Conservation (phyloP, 495 filamentous ascomycete species). For the Peziza echinospora region DNA sequence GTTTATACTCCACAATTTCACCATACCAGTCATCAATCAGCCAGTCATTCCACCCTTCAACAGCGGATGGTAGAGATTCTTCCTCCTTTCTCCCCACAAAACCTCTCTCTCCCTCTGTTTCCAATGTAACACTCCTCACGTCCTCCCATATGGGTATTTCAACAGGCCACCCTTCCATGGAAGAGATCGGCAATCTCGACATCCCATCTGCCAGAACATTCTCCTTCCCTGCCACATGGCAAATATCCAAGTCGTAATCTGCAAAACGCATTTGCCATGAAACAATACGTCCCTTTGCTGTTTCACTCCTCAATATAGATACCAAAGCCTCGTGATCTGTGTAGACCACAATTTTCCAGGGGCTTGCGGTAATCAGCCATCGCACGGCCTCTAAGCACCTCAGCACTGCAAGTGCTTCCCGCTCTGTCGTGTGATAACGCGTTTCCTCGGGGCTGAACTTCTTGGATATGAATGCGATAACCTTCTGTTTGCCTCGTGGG, state of each 20-base stretch:
- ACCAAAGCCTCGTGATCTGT: background rate
- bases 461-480: constrained; percentile 1
- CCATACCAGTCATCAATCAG: no score
- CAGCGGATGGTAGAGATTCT: no score
- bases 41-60: no score
- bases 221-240: background rate
- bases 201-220: constrained; percentile 2
- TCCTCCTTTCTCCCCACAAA: no score
- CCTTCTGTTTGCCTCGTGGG: background rate
- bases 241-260: constrained; percentile 2
- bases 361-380: background rate
- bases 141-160: no score
- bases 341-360: background rate
- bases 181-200: constrained; percentile 1
- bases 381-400: background rate
- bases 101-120: background rate
- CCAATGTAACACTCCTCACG: background rate
- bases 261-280: background rate
- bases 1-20: no score
- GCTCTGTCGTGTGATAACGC: background rate
- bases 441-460: background rate
- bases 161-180: no score
- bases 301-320: background rate
- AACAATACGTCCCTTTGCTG: background rate
- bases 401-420: background rate